These are phyloP conservation scores for Mrakia gelida DNA, from an alignment of 768 basidiomycete species.

Conservation along the genomic window DNA sequence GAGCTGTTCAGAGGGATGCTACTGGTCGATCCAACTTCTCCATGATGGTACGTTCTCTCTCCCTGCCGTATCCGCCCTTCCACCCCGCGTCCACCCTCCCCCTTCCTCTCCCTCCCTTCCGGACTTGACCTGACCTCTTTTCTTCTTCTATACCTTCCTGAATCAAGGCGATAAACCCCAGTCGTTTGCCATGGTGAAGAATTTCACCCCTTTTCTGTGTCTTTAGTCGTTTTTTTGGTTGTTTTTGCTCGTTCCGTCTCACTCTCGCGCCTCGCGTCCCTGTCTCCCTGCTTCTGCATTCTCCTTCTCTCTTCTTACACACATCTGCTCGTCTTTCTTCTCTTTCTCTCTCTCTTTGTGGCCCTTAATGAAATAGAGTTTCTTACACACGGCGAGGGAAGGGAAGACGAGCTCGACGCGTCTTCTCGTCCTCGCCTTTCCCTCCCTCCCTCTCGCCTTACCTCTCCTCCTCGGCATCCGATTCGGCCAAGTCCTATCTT, in stretches of 20 bases:
- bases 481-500: no score
- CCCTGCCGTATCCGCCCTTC: no score
- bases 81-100: neutral
- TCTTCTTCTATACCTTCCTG: neutral
- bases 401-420: no score
- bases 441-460: no score
- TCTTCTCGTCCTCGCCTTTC: no score
- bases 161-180: no score
- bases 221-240: neutral
- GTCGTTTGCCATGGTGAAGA: no score
- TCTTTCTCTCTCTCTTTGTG: no score
- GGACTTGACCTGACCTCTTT: neutral
- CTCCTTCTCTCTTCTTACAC: neutral
- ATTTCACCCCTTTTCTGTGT: no score
- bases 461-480: no score
- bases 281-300: neutral
- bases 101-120: neutral
- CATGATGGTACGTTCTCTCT: conserved; percentile 73
- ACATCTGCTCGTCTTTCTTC: neutral
- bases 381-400: no score
- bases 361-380: no score
- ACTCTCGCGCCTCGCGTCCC: neutral
- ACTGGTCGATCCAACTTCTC: conserved; percentile 93
- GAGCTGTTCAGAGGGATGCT: conserved; percentile 92
- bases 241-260: neutral